Base-by-base conservation (phyloP, 2,329 filamentous ascomycete genomes). In the Cladosporium cucumerinum region DNA sequence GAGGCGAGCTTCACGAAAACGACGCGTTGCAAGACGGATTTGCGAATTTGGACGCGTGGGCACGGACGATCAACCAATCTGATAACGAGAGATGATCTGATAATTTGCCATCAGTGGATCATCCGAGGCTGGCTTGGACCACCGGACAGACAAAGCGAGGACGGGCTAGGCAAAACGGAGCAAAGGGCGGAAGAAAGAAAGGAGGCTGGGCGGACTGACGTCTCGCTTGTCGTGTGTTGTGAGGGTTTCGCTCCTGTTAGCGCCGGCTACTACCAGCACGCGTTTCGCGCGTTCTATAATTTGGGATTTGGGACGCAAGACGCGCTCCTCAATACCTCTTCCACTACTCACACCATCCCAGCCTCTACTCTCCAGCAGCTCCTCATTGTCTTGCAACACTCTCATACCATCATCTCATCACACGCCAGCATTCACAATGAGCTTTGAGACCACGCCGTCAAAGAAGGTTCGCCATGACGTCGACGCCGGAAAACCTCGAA, bases 371-470 rank as follows among this genome's bases (percentile, higher is more conserved):
- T 39, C 30, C n/a, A 49, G 26, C 61, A 39, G 28, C 61, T 64
- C 26, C 46, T 54, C 64, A 62, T 61, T 66, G 62, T 32, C 21
- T 54, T 54, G 36, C 36, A 36, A 26, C 18, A 43, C 61, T 16
- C 14, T 48, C 57, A 25, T 54, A 43, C 51, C 32, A 57, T 23
- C 34, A 48, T 26, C 58, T 58, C 52, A 52, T 49, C 52, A 52
- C 54, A 63, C 28, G 16, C 39, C 43, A 59, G 62, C 55, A 64
- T 43, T 28, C 68, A 74, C 62, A 59, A 75, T 75, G 74, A 86
- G 91, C 79, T 82, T 89, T 69, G 84, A 94, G 78, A 83, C 91
- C 75, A 90, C 88, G 72, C 88, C 88, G 69, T 90, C 88, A 65
- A 91, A 91, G 81, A 86, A 87, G 83, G 88, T 90, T 82, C 71